Conservation (phyloP, 1,284 basidiomycete species). For the Fomitopsis schrenkii region DNA sequence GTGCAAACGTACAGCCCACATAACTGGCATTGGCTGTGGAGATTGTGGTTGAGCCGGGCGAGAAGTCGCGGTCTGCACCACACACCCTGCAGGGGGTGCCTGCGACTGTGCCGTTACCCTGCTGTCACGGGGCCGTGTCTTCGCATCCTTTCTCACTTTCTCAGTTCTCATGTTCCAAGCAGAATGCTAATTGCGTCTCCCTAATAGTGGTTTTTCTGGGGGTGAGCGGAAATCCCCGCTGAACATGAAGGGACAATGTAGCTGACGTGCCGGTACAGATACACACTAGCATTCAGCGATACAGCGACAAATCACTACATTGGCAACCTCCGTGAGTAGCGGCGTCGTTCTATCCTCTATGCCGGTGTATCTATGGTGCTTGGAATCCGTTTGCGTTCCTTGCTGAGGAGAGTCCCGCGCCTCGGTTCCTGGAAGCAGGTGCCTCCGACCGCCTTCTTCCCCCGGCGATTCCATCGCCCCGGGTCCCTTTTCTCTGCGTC, state of each 20-base stretch:
- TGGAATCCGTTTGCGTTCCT: background rate
- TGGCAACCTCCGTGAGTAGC: slow-evolving; percentile 32
- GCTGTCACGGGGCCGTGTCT: too few species aligned
- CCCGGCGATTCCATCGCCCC: too few species aligned
- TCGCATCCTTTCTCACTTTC: background rate
- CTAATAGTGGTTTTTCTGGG: slow-evolving; percentile 46
- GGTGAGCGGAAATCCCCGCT: slow-evolving; percentile 16
- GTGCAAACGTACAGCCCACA: too few species aligned
- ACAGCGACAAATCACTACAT: slow-evolving; percentile 38
- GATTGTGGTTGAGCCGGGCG: too few species aligned
- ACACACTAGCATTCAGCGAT: slow-evolving; percentile 44
- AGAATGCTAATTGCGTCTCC: background rate
- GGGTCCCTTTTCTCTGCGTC: background rate
- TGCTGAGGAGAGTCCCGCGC: background rate
- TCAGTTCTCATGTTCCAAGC: background rate
- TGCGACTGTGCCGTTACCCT: too few species aligned
- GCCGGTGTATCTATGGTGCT: background rate
- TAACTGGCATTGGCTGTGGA: too few species aligned
- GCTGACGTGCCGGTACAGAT: slow-evolving; percentile 17
- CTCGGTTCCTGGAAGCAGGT: too few species aligned
- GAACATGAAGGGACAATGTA: background rate
- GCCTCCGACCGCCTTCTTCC: too few species aligned
- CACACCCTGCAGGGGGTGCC: too few species aligned
- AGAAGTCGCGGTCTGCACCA: too few species aligned
- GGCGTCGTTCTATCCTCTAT: background rate